phyloP scores from a whole-genome alignment of 495 filamentous ascomycete species.

The Penicillium paxilli region DNA sequence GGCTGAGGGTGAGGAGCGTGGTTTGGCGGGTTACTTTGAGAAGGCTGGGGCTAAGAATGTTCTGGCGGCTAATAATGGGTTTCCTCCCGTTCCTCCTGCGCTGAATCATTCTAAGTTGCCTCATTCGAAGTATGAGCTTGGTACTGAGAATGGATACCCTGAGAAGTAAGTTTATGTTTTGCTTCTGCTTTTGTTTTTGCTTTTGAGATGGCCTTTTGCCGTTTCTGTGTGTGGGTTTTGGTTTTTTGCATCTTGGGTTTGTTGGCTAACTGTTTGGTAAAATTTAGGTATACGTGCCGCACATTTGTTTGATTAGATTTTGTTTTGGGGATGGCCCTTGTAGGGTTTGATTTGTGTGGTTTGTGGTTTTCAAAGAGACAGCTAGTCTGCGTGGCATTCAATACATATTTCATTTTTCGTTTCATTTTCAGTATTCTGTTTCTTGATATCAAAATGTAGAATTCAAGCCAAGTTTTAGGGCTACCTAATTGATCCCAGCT shows the following conservation, averaged over 20 bases:
- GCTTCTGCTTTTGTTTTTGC: not conserved
- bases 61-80: conserved; percentile 66
- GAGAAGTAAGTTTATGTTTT: conserved; percentile 42
- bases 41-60: conserved; percentile 66
- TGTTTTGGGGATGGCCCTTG: conserved; percentile 1
- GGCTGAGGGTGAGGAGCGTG: conserved; percentile 70
- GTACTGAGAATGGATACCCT: conserved; percentile 48
- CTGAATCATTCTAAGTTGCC: conserved; percentile 39
- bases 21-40: conserved; percentile 70
- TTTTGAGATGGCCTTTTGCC: not conserved
- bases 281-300: conserved; percentile 52
- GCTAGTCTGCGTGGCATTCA: not conserved
- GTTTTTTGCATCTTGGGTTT: too few relatives aligned
- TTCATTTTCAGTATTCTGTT: not conserved
- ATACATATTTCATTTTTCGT: not conserved
- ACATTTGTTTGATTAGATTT: conserved; percentile 46
- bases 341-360: too few relatives aligned
- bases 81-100: conserved; percentile 81
- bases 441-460: not conserved
- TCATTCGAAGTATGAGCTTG: conserved; percentile 46
- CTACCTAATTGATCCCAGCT: too few relatives aligned
- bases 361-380: not conserved
- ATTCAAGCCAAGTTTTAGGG: too few relatives aligned
- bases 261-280: not conserved
- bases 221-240: too few relatives aligned